Percentiles rank a stretch among this genome's conserved stretches.
Evolutionary conservation across 345 rosid species (phyloP).

Genomic region (Trapa incisa): DNA sequence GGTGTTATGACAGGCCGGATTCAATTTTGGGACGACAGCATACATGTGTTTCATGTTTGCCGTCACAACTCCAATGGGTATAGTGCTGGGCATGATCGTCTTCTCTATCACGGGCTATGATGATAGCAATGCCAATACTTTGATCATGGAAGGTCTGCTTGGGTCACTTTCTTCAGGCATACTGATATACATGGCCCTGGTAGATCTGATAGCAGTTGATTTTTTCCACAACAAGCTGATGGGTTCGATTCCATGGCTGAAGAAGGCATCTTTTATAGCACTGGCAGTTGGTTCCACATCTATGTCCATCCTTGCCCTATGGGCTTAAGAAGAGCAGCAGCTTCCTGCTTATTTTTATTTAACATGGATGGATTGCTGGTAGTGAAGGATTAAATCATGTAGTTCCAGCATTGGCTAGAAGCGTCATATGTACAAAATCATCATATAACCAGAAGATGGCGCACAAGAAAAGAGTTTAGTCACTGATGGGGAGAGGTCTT

Average conservation of each 20-base stretch:
- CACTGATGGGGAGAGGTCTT: neutral
- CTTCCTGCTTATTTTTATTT: neutral
- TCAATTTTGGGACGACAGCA: conserved; percentile 50
- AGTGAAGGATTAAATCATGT: neutral
- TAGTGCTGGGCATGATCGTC: conserved; percentile 67
- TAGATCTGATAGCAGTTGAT: conserved; percentile 76
- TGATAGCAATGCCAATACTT: conserved; percentile 59
- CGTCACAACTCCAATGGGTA: conserved; percentile 83
- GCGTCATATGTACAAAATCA: neutral
- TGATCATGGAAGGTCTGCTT: conserved; percentile 77
- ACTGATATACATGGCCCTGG: conserved; percentile 87
- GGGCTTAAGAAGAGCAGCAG: conserved; percentile 39
- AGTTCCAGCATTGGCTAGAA: neutral
- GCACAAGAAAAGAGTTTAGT: neutral
- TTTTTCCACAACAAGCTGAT: conserved; percentile 90
- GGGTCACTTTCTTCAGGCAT: conserved; percentile 83
- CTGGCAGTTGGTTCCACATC: conserved; percentile 57
- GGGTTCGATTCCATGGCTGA: conserved; percentile 41
- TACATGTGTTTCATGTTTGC: conserved; percentile 92
- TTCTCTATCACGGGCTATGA: conserved; percentile 71
- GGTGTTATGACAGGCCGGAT: conserved; percentile 57
- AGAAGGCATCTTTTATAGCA: conserved; percentile 63
- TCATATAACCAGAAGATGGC: neutral
- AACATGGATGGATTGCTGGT: neutral
- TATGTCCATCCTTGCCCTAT: conserved; percentile 89